Percentiles rank a stretch among this genome's conserved stretches.
Conservation (phyloP, 352 stramenopile species). For the Globisporangium camurandrum region DNA sequence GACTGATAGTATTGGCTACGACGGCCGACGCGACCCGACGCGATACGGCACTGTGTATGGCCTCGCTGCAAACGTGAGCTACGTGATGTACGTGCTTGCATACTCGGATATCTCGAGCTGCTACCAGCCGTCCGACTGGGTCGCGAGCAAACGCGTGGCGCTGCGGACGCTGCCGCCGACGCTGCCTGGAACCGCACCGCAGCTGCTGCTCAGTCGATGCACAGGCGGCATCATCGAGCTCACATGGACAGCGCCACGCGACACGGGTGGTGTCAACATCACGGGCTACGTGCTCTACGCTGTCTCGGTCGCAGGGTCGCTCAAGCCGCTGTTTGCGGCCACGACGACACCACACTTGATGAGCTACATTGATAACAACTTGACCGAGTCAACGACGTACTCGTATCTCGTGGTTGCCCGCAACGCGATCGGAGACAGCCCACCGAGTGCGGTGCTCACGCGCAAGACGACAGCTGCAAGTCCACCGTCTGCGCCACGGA, state of each 20-base stretch:
- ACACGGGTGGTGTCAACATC: constrained; percentile 26
- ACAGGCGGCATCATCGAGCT: constrained; percentile 36
- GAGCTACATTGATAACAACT: constrained; percentile 33
- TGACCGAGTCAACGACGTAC: constrained; percentile 43
- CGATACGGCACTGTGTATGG: constrained; percentile 21
- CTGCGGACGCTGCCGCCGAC: constrained; percentile 14
- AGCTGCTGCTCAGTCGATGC: constrained; percentile 15
- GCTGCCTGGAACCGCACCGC: constrained; percentile 15
- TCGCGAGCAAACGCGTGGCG: constrained; percentile 13
- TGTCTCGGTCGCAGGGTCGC: constrained; percentile 6
- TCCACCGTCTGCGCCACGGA: constrained; percentile 33
- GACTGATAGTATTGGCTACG: constrained; percentile 28
- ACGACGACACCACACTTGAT: constrained; percentile 11
- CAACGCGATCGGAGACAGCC: constrained; percentile 34
- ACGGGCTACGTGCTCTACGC: constrained; percentile 22
- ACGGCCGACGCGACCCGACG: constrained; percentile 21
- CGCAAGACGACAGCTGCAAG: constrained; percentile 33
- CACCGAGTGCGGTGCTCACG: constrained; percentile 17
- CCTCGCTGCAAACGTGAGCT: constrained; percentile 17
- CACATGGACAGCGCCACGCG: constrained; percentile 18
- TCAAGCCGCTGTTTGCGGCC: constrained; percentile 18
- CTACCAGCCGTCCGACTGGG: constrained; percentile 9
- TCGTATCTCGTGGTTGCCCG: constrained; percentile 31
- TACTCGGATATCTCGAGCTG: constrained; percentile 31
- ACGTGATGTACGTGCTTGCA: constrained; percentile 27